Evolutionary conservation across 78 protist genomes (phyloP).

Genomic region (Neovahlkampfia damariscottae): DNA sequence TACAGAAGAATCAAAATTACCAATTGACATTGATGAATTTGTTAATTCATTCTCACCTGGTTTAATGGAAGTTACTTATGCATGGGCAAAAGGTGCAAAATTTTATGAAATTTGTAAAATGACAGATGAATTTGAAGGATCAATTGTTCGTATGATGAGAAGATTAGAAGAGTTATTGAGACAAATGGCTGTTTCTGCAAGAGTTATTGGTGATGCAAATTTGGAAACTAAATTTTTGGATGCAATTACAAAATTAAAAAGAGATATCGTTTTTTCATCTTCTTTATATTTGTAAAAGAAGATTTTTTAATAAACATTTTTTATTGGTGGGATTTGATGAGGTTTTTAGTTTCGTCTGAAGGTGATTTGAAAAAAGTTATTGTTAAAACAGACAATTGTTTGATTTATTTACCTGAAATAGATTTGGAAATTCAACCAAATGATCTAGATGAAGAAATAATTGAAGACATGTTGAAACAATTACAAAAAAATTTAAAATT

Average conservation of each 20-base stretch:
- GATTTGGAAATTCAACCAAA: too few relatives aligned
- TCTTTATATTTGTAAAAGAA: constrained; percentile 65
- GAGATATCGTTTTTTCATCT: constrained; percentile 93
- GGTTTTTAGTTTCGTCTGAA: too few relatives aligned
- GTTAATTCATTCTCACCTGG: constrained; percentile 46
- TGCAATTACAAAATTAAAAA: constrained; percentile 44
- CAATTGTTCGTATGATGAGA: constrained; percentile 64
- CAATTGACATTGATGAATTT: constrained; percentile 53
- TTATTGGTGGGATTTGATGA: too few relatives aligned
- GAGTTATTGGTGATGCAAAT: constrained; percentile 78
- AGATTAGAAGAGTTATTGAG: constrained; percentile 79
- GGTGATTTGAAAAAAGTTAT: too few relatives aligned
- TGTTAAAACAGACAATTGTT: too few relatives aligned
- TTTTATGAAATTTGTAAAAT: constrained; percentile 63
- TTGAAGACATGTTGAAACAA: too few relatives aligned
- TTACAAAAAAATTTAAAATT: too few relatives aligned
- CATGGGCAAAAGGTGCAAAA: constrained; percentile 66
- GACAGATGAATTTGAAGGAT: constrained; percentile 91
- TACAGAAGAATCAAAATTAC: constrained; percentile 52
- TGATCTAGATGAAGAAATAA: too few relatives aligned
- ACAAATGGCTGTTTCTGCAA: constrained; percentile 75
- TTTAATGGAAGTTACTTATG: constrained; percentile 52
- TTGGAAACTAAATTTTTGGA: constrained; percentile 62
- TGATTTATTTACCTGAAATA: too few relatives aligned
- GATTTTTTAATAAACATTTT: too few relatives aligned